Conservation (phyloP, 352 stramenopile genomes). For the Pythium brassicae region DNA sequence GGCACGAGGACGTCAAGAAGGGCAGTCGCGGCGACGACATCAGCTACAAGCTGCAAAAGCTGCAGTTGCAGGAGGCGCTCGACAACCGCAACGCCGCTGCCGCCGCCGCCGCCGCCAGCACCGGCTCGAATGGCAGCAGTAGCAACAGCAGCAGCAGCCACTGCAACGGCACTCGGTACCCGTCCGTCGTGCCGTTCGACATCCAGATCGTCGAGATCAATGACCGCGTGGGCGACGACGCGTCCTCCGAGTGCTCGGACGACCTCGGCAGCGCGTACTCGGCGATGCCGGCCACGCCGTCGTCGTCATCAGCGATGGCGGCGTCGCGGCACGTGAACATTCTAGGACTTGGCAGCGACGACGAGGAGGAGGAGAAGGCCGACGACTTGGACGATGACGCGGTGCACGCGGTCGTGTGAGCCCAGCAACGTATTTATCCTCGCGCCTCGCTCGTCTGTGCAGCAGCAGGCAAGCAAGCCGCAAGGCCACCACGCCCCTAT, state of each 20-base stretch:
- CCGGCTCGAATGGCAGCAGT: no score
- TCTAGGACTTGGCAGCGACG: constrained; percentile 8
- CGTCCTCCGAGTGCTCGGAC: constrained; percentile 11
- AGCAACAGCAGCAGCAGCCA: constrained; percentile 15
- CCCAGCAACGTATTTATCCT: no score
- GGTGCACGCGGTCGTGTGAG: constrained; percentile 7
- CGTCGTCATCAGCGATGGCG: background rate
- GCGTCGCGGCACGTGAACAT: background rate
- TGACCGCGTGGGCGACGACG: constrained; percentile 23
- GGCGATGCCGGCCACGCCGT: constrained; percentile 9
- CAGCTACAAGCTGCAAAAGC: constrained; percentile 48
- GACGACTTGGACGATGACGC: constrained; percentile 4
- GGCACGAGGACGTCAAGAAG: constrained; percentile 63
- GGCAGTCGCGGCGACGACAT: constrained; percentile 29
- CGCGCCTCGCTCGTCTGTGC: no score
- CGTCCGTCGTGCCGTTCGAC: constrained; percentile 30
- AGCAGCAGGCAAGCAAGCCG: no score
- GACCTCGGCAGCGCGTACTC: constrained; percentile 5
- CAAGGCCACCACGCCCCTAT: background rate
- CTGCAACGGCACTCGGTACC: no score
- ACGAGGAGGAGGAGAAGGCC: constrained; percentile 15
- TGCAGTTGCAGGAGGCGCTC: constrained; percentile 26
- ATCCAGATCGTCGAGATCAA: constrained; percentile 42
- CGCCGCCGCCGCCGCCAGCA: background rate
- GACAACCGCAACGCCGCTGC: constrained; percentile 13